Conservation (phyloP, 371 early-diverging fungal genomes). For the Rhizopus sp. region DNA sequence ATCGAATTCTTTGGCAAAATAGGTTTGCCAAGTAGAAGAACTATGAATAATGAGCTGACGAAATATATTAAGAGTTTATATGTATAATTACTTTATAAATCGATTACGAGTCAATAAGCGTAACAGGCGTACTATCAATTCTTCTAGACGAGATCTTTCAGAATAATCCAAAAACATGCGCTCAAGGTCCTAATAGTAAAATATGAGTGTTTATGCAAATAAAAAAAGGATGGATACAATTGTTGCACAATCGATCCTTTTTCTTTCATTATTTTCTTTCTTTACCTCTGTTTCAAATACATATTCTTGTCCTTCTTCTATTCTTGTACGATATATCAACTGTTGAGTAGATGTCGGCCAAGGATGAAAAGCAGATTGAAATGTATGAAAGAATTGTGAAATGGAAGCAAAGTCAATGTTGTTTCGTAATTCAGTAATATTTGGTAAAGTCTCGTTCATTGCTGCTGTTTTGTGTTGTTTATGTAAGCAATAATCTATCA, state of each 20-base stretch:
- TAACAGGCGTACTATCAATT: slow-evolving; percentile 44
- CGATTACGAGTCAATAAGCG: slow-evolving; percentile 41
- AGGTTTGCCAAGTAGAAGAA: slow-evolving; percentile 59
- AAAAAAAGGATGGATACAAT: slow-evolving; percentile 7
- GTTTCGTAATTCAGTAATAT: slow-evolving; percentile 38
- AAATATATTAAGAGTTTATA: background rate
- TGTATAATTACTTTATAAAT: slow-evolving; percentile 40
- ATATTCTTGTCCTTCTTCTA: slow-evolving; percentile 11
- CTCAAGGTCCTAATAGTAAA: slow-evolving; percentile 40
- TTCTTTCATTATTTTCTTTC: background rate
- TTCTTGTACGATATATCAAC: slow-evolving; percentile 20
- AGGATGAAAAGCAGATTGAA: slow-evolving; percentile 45
- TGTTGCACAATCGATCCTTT: slow-evolving; percentile 7
- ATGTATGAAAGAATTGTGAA: slow-evolving; percentile 48
- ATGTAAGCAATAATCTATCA: no score
- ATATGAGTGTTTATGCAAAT: slow-evolving; percentile 10
- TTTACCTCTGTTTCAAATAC: slow-evolving; percentile 32
- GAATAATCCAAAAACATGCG: slow-evolving; percentile 38
- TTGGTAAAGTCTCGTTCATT: slow-evolving; percentile 19
- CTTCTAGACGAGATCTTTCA: slow-evolving; percentile 37
- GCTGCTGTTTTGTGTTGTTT: no score
- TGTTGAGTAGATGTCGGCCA: slow-evolving; percentile 31
- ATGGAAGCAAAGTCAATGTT: slow-evolving; percentile 53
- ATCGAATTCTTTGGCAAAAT: slow-evolving; percentile 55
- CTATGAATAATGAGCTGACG: slow-evolving; percentile 28